Percentiles rank a stretch among this genome's conserved stretches.
These are phyloP conservation scores for Neophaeococcomyces aloes DNA, from an alignment of 2,329 filamentous ascomycete genomes.

Conservation along the genomic window DNA sequence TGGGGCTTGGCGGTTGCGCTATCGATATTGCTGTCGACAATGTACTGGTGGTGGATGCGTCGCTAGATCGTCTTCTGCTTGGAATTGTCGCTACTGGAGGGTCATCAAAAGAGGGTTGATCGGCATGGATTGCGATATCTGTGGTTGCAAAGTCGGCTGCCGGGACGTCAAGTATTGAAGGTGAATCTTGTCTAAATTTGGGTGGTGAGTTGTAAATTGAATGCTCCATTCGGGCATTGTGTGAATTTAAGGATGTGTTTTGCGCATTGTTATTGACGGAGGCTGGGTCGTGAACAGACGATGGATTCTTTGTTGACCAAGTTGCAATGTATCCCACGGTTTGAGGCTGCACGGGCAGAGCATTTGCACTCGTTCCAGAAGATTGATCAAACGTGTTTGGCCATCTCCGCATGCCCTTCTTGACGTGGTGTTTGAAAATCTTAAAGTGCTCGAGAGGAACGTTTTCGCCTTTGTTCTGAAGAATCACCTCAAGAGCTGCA, in stretches of 20 bases:
- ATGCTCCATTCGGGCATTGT: neutral
- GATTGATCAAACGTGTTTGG: slow-evolving; percentile 1
- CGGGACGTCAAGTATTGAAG: neutral
- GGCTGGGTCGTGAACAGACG: neutral
- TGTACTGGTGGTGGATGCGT: slow-evolving; percentile 27
- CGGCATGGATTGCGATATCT: neutral
- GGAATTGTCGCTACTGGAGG: slow-evolving; percentile 1
- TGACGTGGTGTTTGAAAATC: slow-evolving; percentile 22
- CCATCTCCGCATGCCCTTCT: slow-evolving; percentile 18
- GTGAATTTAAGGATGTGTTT: neutral
- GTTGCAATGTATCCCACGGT: slow-evolving; percentile 4
- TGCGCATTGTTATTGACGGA: neutral
- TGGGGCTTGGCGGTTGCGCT: slow-evolving; percentile 20
- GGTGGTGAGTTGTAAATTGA: neutral
- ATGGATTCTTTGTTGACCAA: slow-evolving; percentile 5
- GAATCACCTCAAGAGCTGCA: slow-evolving; percentile 19
- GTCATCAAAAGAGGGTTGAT: neutral
- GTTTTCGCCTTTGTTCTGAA: slow-evolving; percentile 12
- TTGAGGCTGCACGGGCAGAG: neutral
- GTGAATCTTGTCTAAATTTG: neutral
- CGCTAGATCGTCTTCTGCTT: slow-evolving; percentile 15
- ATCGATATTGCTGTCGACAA: slow-evolving; percentile 32
- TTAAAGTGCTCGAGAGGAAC: slow-evolving; percentile 18
- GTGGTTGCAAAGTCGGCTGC: neutral
- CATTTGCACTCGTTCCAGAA: neutral